Conservation (phyloP, 2,329 filamentous ascomycete genomes). For the Ophiostoma perfectum region DNA sequence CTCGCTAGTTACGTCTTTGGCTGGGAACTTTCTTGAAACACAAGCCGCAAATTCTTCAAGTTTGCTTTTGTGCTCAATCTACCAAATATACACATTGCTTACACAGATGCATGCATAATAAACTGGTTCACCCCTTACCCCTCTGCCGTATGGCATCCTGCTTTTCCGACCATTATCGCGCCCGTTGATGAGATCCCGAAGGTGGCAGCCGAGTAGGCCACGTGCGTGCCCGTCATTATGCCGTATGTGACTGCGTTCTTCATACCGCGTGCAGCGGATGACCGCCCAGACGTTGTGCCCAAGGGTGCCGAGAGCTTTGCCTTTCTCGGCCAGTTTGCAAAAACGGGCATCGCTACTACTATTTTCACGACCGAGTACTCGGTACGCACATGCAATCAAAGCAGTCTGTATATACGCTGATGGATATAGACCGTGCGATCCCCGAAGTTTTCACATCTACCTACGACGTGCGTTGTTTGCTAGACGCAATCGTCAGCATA, state of each 20-base stretch:
- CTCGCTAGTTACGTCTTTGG: too few relatives aligned
- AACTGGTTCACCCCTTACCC: too few relatives aligned
- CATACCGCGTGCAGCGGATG: constrained; percentile 33
- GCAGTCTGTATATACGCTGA: constrained; percentile 34
- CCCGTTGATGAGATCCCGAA: constrained; percentile 30
- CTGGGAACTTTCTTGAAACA: too few relatives aligned
- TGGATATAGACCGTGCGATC: constrained; percentile 30
- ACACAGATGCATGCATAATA: too few relatives aligned
- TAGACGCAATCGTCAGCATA: constrained; percentile 27
- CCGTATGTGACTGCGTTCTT: constrained; percentile 38
- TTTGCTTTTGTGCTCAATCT: too few relatives aligned
- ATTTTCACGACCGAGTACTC: constrained; percentile 39
- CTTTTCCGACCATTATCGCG: constrained; percentile 29
- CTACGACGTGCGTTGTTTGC: constrained; percentile 29
- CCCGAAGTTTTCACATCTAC: constrained; percentile 31
- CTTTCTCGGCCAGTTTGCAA: constrained; percentile 40
- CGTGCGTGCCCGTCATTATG: constrained; percentile 38
- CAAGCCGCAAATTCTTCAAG: too few relatives aligned
- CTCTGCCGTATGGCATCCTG: too few relatives aligned
- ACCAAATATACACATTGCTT: too few relatives aligned
- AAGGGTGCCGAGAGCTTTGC: constrained; percentile 36
- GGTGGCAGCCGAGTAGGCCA: constrained; percentile 28
- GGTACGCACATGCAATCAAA: constrained; percentile 32
- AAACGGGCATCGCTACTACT: constrained; percentile 35
- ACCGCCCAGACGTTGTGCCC: constrained; percentile 39